A percentile compares a stretch with the other conserved stretches of the same genome.
Evolutionary conservation across 306 rosid genomes (phyloP).

Genomic region (Acacia melanoxylon): DNA sequence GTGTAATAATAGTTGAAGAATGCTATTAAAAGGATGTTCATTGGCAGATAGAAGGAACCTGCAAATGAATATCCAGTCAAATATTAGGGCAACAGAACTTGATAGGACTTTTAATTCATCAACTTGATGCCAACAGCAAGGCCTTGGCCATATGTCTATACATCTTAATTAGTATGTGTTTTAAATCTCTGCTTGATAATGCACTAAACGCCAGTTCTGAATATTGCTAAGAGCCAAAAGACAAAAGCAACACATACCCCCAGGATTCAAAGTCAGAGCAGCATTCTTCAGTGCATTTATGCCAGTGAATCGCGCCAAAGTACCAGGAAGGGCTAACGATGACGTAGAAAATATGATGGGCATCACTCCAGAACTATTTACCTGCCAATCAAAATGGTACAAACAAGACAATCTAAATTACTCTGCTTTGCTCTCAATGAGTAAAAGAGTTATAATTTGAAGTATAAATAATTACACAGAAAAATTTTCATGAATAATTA

Average conservation of each 20-base stretch:
- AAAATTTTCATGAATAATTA: conserved; percentile 9
- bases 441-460: conserved; percentile 24
- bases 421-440: background rate
- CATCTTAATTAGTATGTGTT: background rate
- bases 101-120: conserved; percentile 2
- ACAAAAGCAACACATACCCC: conserved; percentile 51
- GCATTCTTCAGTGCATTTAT: conserved; percentile 71
- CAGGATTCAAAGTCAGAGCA: conserved; percentile 87
- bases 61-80: conserved; percentile 34
- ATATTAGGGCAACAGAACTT: conserved; percentile 18
- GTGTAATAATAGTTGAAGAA: conserved; percentile 99
- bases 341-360: conserved; percentile 96
- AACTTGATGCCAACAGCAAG: conserved; percentile 5
- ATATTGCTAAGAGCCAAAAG: background rate
- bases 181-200: conserved; percentile 4
- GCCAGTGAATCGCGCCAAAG: conserved; percentile 94
- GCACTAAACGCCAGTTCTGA: conserved; percentile 6
- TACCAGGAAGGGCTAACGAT: conserved; percentile 92
- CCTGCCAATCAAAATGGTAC: conserved; percentile 49
- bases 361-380: conserved; percentile 97
- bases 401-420: conserved; percentile 3
- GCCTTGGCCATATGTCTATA: background rate
- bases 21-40: conserved; percentile 85
- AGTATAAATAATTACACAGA: background rate
- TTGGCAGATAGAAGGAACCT: conserved; percentile 91